phyloP scores from a whole-genome alignment of 176 grass and related monocot species.

The Luzula sylvatica region DNA sequence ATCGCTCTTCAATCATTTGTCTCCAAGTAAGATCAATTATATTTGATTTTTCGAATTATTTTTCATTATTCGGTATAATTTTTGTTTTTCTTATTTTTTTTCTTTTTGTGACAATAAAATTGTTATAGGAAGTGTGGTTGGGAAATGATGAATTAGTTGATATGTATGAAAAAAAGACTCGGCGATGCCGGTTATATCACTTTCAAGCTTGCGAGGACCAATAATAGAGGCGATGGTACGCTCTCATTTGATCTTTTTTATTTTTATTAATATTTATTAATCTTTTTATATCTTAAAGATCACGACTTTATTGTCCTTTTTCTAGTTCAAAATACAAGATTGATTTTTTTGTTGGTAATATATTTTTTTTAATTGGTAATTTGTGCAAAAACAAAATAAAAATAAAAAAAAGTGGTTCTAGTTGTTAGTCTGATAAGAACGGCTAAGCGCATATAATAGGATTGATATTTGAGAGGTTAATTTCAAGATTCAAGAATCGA shows the following conservation, averaged over 20 bases:
- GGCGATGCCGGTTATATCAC: conserved; percentile 46
- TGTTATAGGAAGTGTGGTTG: conserved; percentile 74
- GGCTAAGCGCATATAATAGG: too few species aligned
- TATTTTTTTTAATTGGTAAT: too few species aligned
- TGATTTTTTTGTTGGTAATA: too few species aligned
- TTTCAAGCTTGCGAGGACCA: conserved; percentile 79
- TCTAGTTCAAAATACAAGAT: too few species aligned
- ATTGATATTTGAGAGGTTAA: too few species aligned
- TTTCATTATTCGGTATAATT: background rate
- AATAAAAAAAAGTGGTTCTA: too few species aligned
- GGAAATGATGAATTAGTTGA: conserved; percentile 78
- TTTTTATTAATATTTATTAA: too few species aligned
- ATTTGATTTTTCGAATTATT: background rate
- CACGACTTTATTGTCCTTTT: too few species aligned
- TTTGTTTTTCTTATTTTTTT: background rate
- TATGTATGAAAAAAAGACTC: conserved; percentile 77
- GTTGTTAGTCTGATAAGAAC: too few species aligned
- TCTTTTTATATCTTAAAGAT: too few species aligned
- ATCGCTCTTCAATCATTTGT: conserved; percentile 77
- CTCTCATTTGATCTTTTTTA: background rate
- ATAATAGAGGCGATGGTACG: conserved; percentile 86
- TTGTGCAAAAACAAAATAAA: too few species aligned
- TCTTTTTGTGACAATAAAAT: conserved; percentile 8
- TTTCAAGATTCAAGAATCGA: too few species aligned
- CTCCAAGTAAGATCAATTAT: conserved; percentile 44